These are phyloP conservation scores for Fusarium pilosicola DNA, from an alignment of 2,329 filamentous ascomycete species.

Conservation along the genomic window DNA sequence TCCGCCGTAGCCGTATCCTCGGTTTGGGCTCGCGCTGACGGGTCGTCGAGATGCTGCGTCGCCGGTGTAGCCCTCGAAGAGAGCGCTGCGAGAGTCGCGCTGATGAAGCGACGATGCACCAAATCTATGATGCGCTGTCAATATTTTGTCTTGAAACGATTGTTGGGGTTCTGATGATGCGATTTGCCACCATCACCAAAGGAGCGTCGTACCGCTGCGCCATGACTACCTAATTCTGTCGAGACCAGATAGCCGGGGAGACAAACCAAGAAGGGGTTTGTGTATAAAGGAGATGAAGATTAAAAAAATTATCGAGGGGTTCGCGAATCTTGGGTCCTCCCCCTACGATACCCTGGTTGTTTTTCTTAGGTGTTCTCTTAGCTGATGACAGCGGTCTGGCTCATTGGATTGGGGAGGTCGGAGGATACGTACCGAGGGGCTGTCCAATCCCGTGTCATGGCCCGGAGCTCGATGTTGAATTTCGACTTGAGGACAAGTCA, in stretches of 20 bases:
- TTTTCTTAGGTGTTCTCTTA: constrained; percentile 41
- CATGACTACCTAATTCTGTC: constrained; percentile 40
- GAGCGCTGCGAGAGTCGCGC: constrained; percentile 75
- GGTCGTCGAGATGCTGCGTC: constrained; percentile 53
- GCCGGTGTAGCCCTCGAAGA: constrained; percentile 78
- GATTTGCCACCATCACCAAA: constrained; percentile 12
- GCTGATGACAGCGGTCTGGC: constrained; percentile 28
- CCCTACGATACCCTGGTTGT: constrained; percentile 41
- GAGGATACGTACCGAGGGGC: constrained; percentile 25
- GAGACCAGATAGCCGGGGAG: not conserved
- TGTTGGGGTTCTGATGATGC: constrained; percentile 10
- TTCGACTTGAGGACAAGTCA: not conserved
- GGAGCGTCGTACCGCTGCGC: constrained; percentile 49
- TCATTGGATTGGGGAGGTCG: constrained; percentile 21
- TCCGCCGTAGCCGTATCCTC: constrained; percentile 60
- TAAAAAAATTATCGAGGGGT: constrained; percentile 23
- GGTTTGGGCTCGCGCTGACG: constrained; percentile 58
- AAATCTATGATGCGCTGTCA: constrained; percentile 61
- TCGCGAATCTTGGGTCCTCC: constrained; percentile 34
- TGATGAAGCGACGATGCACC: constrained; percentile 76
- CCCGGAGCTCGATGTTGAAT: not conserved
- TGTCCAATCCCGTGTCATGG: constrained; percentile 37
- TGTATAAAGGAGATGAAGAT: not conserved
- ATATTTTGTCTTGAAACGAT: not conserved
- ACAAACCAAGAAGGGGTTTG: not conserved